Evolutionary conservation across 345 rosid species (phyloP).

Genomic region (Conringia planisiliqua): DNA sequence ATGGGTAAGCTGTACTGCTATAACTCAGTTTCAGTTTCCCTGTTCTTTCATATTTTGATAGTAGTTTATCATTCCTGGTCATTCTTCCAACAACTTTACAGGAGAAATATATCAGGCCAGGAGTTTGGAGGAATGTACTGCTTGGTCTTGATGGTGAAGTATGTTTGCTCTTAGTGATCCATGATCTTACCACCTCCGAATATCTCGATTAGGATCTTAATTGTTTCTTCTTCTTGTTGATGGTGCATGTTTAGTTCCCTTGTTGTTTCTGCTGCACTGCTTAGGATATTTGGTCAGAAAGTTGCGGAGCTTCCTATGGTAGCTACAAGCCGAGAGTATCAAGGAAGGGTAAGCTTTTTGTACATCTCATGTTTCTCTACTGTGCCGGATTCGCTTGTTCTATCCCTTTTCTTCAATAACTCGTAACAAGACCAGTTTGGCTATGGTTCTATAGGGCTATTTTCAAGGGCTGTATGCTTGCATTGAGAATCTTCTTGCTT

Average conservation of each 20-base stretch:
- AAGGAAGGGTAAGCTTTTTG: conserved; percentile 63
- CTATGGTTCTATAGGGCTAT: conserved; percentile 55
- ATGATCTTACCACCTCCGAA: not conserved
- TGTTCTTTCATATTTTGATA: not conserved
- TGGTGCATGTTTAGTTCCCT: conserved; percentile 42
- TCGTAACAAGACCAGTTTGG: not conserved
- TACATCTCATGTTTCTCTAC: not conserved
- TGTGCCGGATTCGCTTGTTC: not conserved
- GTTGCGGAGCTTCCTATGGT: conserved; percentile 95
- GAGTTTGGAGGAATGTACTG: conserved; percentile 87
- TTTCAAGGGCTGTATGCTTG: conserved; percentile 77
- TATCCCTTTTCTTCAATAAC: not conserved
- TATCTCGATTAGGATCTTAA: not conserved
- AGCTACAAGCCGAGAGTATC: conserved; percentile 76
- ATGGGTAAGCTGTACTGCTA: conserved; percentile 53
- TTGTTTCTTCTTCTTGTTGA: not conserved
- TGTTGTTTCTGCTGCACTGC: conserved; percentile 87
- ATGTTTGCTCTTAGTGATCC: conserved; percentile 22
- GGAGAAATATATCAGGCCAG: conserved; percentile 86
- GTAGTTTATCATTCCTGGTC: conserved; percentile 3
- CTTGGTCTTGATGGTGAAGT: conserved; percentile 66
- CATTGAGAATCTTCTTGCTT: conserved; percentile 61
- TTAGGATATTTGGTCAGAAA: conserved; percentile 72
- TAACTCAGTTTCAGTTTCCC: not conserved
- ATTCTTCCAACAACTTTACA: conserved; percentile 23